Percentiles rank a stretch among this genome's conserved stretches.
Conservation (phyloP, 73 alveolate genomes). For the Blepharisma japonicum region DNA sequence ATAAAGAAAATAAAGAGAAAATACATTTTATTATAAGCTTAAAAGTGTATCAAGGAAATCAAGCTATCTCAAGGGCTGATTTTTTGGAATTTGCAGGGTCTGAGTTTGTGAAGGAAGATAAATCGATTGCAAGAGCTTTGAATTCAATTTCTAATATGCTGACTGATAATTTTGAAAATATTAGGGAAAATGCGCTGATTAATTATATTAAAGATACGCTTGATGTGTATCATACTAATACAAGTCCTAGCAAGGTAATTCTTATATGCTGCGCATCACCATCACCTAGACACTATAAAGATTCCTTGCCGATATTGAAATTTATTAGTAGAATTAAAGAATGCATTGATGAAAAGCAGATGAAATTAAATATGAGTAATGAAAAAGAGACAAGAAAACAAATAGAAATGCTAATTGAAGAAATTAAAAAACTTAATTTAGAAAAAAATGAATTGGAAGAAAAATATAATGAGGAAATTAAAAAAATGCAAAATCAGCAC, state of each 20-base stretch:
- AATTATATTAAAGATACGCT: not conserved
- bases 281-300: not conserved
- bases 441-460: not conserved
- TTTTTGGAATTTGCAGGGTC: slow-evolving; percentile 24
- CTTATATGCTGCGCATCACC: slow-evolving; percentile 23
- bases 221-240: not conserved
- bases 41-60: not conserved
- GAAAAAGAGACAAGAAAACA: not conserved
- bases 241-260: not conserved
- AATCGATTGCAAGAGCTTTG: slow-evolving; percentile 12
- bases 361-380: not conserved
- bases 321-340: not conserved
- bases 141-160: slow-evolving; percentile 5
- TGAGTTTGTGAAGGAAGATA: slow-evolving; percentile 21
- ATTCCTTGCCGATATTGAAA: not conserved
- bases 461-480: not conserved
- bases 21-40: slow-evolving; percentile 8
- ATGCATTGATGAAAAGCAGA: not conserved
- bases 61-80: not conserved
- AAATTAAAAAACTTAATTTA: not conserved
- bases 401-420: not conserved
- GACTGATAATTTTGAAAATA: not conserved
- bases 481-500: not conserved
- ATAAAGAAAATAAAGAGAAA: not conserved
- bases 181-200: not conserved